Base-by-base conservation (phyloP, 805 yeast genomes). In the Diddensiella caesifluorescens region DNA sequence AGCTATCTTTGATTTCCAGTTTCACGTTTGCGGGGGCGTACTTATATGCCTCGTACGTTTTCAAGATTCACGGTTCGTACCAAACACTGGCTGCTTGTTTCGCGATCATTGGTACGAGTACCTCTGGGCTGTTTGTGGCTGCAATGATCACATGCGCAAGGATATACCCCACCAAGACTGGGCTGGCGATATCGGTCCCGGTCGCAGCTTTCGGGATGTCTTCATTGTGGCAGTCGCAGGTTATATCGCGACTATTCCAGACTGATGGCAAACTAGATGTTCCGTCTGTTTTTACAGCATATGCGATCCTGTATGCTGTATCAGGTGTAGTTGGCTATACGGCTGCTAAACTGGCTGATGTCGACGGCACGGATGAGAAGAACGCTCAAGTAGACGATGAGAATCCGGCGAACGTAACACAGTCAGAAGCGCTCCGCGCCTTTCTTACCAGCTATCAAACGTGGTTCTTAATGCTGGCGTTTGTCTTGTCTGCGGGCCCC, bases 141-240 rank as follows among this genome's bases (percentile, higher is more conserved):
- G 55, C 62, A 3, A 40, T 61, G n/a, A 57, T 57, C n/a, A 83
- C 94, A 1, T 86, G 95, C 64, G 94, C 96, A 2, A 79, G 83
- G 53, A 74, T 88, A n/a, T 84, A 78, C 55, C 94, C 95, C 0
- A 67, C 75, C 29, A 70, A 71, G 36, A 84, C 86, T 45, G 82
- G 95, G 2, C 62, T 90, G 42, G 83, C 95, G 23, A 86, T 90
- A 33, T 82, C 94, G 40, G 72, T 83, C 34, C 98, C 98, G 0
- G 89, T 90, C 2, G 76, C 95, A 0, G 82, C 82, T 48, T 89
- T 83, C 60, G 98, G 97, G 1, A 55, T 87, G 22, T 82, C 95
- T 4, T 75, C 95, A 1, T 66, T 92, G 42, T 61, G 89, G 36
- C 82, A 84, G 3, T 73, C 95, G 0, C 88, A 79, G 57, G 56